These are phyloP conservation scores for Pyrenula aspistea DNA, from an alignment of 495 filamentous ascomycete species.

Conservation along the genomic window DNA sequence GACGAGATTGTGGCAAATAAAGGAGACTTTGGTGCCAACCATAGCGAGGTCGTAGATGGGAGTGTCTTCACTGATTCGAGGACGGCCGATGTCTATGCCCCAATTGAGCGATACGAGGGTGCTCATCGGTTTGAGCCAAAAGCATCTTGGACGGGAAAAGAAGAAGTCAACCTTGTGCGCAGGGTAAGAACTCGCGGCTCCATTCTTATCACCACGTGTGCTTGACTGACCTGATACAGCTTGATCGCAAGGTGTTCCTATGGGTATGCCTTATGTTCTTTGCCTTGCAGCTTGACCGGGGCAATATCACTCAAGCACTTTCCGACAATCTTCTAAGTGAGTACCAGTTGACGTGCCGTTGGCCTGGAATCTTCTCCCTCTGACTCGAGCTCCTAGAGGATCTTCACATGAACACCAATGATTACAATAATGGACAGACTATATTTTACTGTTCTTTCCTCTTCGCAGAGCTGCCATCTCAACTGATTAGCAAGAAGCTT, in stretches of 20 bases:
- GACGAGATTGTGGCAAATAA: not conserved
- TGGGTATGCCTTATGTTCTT: constrained; percentile 62
- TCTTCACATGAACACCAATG: constrained; percentile 46
- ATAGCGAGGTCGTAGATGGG: too few relatives aligned
- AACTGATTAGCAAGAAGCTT: constrained; percentile 38
- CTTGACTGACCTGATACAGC: constrained; percentile 6
- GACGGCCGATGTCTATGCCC: constrained; percentile 24
- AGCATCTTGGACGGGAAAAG: constrained; percentile 46
- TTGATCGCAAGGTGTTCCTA: constrained; percentile 33
- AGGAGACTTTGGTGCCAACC: too few relatives aligned
- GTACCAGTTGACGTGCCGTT: not conserved
- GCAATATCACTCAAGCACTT: constrained; percentile 52
- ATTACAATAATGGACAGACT: constrained; percentile 58
- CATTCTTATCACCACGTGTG: not conserved
- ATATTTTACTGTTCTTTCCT: constrained; percentile 52
- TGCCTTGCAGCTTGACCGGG: constrained; percentile 60
- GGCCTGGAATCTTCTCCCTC: not conserved
- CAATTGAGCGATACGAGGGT: constrained; percentile 43
- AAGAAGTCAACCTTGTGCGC: constrained; percentile 30
- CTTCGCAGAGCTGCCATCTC: constrained; percentile 50
- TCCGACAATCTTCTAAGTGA: constrained; percentile 47
- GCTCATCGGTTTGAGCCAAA: constrained; percentile 53
- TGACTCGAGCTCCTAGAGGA: constrained; percentile 8
- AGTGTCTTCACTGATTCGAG: not conserved
- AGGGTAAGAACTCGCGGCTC: not conserved